Evolutionary conservation across 192 early-diverging fungal genomes (phyloP).

Genomic region (Coemansia sp.): DNA sequence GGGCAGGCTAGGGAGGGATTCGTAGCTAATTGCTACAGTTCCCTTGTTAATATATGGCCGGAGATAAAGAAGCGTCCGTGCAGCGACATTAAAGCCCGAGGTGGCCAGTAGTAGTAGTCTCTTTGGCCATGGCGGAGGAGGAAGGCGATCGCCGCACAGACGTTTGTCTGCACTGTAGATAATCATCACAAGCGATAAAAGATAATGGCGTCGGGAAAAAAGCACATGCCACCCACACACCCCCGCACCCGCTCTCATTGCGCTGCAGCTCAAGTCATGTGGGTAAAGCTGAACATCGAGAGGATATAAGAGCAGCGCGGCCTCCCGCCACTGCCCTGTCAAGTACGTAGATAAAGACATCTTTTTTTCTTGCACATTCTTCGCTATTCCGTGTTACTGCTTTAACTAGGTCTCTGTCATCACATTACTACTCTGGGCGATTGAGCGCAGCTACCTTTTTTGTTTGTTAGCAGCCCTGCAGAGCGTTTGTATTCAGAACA

Average conservation of each 20-base stretch:
- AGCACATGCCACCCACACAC: not conserved
- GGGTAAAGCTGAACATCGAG: not conserved
- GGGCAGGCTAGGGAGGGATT: not conserved
- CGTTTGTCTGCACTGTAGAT: not conserved
- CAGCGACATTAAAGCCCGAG: not conserved
- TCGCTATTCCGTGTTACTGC: not conserved
- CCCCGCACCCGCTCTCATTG: not conserved
- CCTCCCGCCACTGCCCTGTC: not conserved
- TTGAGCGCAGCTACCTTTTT: not conserved
- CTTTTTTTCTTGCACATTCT: not conserved
- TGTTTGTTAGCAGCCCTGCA: not conserved
- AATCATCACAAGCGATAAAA: not conserved
- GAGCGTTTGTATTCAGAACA: not conserved
- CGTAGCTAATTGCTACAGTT: not conserved
- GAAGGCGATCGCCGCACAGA: not conserved
- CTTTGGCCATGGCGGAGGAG: not conserved
- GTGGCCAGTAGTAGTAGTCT: not conserved
- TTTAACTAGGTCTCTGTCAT: not conserved
- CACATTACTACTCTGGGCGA: too few species aligned
- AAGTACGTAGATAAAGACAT: not conserved
- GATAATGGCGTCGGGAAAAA: not conserved
- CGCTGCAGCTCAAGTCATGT: not conserved
- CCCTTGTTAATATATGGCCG: not conserved
- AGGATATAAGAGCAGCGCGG: not conserved
- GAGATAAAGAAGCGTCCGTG: not conserved